Percentiles rank a stretch among this genome's conserved stretches.
Conservation (phyloP, 2,329 filamentous ascomycete species). For the Fusarium pilosicola region DNA sequence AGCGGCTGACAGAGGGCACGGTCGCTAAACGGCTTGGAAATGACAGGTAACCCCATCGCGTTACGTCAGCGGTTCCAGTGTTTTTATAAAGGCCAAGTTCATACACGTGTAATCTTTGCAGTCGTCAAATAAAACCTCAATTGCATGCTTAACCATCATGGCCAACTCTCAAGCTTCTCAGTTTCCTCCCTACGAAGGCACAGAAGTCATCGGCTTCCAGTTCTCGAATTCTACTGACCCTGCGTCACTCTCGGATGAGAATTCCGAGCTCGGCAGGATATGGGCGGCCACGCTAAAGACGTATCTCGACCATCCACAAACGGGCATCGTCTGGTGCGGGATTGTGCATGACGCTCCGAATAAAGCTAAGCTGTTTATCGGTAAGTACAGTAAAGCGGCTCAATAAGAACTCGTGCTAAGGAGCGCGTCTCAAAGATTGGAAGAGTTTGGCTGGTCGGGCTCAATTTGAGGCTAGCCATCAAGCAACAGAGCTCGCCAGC, state of each 20-base stretch:
- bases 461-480: not conserved
- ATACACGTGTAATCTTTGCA: not conserved
- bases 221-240: not conserved
- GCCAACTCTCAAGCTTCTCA: not conserved
- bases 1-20: not conserved
- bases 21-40: not conserved
- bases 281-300: conserved; percentile 16
- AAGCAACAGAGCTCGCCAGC: not conserved
- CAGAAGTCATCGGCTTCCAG: not conserved
- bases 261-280: not conserved
- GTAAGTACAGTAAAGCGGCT: not conserved
- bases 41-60: not conserved
- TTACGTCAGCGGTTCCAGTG: not conserved
- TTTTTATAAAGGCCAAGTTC: not conserved
- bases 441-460: not conserved
- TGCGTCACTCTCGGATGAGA: not conserved
- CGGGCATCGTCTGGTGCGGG: conserved; percentile 18
- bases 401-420: not conserved
- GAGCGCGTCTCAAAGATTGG: not conserved
- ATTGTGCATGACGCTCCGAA: not conserved
- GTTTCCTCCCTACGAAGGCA: not conserved
- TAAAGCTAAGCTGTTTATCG: conserved; percentile 8
- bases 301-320: conserved; percentile 15
- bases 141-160: not conserved
- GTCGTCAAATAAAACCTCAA: not conserved